Evolutionary conservation across 2,329 filamentous ascomycete genomes (phyloP), one percentile per base, ranked within the genome.

Genomic region (Hymenoscyphus salicellus): DNA sequence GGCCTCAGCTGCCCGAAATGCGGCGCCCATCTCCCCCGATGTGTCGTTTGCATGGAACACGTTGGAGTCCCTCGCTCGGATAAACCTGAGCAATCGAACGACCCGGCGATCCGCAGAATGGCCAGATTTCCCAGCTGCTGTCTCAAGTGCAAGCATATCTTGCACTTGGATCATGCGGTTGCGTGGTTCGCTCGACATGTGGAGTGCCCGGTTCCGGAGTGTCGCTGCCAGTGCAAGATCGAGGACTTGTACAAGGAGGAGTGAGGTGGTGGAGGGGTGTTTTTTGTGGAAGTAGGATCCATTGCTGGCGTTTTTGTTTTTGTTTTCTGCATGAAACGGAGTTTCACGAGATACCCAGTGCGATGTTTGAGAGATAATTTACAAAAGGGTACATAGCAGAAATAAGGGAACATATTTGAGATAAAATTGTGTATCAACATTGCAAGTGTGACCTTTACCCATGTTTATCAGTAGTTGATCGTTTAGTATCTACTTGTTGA

Each of bases 171-270:
- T 70, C 88, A 90, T 72, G 86, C 87, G 5, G 77, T 85, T 69
- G 82, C 84, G 75, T 90, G 88, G 88, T 90, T 90, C 71, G 79
- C 82, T 6, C 77, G 85, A 36, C 87, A 89, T 69, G 81, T 81
- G 32, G 86, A 90, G 76, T 90, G 88, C 71, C 87, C 88, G 0
- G 86, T 89, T 59, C 86, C 88, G 0, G 87, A 89, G 76, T 90
- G 88, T 71, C 81, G 85, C 60, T 90, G 88, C 68, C 80, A 83
- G 41, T 90, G 87, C 66, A 76, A 75, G 20, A 30, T 23, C n/a
- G n/a, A 56, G 55, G 14, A 30, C 10, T 23, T 20, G 55, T n/a
- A 32, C 8, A 56, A 32, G 55, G 55, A 17, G 3, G 55, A 26
- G 55, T 17, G 28, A 23, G 20, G 20, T 2, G 10, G 20, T 10